Evolutionary conservation across 1,284 basidiomycete genomes (phyloP).

Genomic region (Malassezia sp.): DNA sequence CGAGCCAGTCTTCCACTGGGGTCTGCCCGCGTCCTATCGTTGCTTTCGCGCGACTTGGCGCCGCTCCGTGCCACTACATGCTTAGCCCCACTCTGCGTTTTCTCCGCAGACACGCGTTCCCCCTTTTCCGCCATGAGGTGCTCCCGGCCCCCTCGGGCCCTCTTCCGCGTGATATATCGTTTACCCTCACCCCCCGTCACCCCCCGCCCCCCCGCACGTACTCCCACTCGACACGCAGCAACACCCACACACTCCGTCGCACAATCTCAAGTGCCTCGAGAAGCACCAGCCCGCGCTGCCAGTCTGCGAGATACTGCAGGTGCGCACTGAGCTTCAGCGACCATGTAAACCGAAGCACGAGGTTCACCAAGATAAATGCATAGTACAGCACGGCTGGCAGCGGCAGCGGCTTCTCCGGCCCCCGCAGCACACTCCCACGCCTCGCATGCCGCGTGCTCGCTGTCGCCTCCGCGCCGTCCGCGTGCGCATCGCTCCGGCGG

Average conservation of each 20-base stretch:
- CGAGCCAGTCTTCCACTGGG: no score
- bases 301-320: constrained; percentile 68
- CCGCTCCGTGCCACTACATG: no score
- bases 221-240: constrained; percentile 67
- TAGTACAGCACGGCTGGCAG: constrained; percentile 70
- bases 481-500: constrained; percentile 1
- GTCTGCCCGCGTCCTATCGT: no score
- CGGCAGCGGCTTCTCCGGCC: constrained; percentile 59
- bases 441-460: constrained; percentile 6
- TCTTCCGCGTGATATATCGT: no score
- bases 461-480: no score
- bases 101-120: no score
- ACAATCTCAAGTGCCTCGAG: constrained; percentile 82
- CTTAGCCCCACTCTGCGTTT: no score
- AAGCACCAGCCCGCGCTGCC: constrained; percentile 73
- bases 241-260: constrained; percentile 90
- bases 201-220: constrained; percentile 15
- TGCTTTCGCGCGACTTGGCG: no score
- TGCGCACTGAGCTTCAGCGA: constrained; percentile 79
- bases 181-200: no score
- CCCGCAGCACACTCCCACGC: constrained; percentile 9
- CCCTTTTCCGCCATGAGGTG: no score
- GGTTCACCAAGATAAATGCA: constrained; percentile 67
- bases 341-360: constrained; percentile 88
- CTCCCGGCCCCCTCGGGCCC: no score